Evolutionary conservation across 2,329 filamentous ascomycete species (phyloP).

Genomic region (Raffaelea deltoideospora): DNA sequence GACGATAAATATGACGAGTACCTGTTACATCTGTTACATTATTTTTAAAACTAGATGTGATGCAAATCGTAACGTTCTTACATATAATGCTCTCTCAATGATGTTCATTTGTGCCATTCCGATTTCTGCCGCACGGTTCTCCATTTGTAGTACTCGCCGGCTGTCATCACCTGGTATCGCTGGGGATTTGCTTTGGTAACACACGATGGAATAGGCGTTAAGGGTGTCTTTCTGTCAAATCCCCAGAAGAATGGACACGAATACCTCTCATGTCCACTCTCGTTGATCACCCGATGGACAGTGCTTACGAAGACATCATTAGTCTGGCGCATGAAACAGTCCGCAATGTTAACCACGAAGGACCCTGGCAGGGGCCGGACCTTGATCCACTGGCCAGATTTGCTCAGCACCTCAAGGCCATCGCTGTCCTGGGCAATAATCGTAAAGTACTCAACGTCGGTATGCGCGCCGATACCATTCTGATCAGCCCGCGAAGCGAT

Average conservation of each 20-base stretch:
- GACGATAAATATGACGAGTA: too few relatives aligned
- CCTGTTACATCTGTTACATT: too few relatives aligned
- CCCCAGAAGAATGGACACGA: constrained; percentile 8
- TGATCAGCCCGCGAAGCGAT: constrained; percentile 4
- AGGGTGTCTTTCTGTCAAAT: constrained; percentile 7
- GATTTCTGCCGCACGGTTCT: neutral
- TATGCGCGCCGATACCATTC: constrained; percentile 8
- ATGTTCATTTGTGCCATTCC: too few relatives aligned
- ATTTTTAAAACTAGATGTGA: too few relatives aligned
- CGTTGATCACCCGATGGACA: constrained; percentile 8
- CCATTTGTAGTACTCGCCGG: constrained; percentile 15
- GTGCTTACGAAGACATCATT: constrained; percentile 7
- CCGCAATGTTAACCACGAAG: constrained; percentile 9
- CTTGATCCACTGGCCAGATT: constrained; percentile 4
- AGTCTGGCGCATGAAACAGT: constrained; percentile 9
- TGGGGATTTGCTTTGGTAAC: constrained; percentile 14
- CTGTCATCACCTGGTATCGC: constrained; percentile 19
- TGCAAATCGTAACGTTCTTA: too few relatives aligned
- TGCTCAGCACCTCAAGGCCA: constrained; percentile 7
- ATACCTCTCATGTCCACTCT: constrained; percentile 4
- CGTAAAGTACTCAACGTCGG: constrained; percentile 8
- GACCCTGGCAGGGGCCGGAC: constrained; percentile 3
- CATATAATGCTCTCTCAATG: too few relatives aligned
- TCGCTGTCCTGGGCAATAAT: constrained; percentile 7
- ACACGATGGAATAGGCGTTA: constrained; percentile 18